A percentile compares a stretch with the other conserved stretches of the same genome.
phyloP scores from a whole-genome alignment of 192 early-diverging fungal genomes.

The Coemansia sp. region DNA sequence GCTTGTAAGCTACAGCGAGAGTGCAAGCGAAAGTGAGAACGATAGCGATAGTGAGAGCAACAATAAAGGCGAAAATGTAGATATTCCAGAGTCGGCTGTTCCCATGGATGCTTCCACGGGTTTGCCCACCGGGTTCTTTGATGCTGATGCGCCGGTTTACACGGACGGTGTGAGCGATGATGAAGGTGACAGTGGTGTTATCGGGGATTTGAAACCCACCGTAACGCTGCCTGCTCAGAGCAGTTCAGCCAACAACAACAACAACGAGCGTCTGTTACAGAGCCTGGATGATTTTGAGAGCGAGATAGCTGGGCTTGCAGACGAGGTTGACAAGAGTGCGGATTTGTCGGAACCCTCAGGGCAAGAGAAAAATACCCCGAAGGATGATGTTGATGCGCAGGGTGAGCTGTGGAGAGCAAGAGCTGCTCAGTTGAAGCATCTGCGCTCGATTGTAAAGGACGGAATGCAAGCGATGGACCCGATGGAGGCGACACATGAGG shows the following conservation, averaged over 20 bases:
- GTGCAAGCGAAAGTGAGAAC: constrained; percentile 4
- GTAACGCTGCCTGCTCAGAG: not conserved
- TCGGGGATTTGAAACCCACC: not conserved
- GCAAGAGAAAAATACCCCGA: not conserved
- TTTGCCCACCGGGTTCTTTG: constrained; percentile 19
- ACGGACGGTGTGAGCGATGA: not conserved
- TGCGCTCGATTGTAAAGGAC: constrained; percentile 24
- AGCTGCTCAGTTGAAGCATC: constrained; percentile 11
- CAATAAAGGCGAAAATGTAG: not conserved
- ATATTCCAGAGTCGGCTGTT: not conserved
- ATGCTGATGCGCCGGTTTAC: not conserved
- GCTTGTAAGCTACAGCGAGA: constrained; percentile 12
- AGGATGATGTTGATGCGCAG: constrained; percentile 2
- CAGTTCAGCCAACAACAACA: not conserved
- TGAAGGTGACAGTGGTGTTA: not conserved
- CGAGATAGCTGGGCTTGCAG: constrained; percentile 21
- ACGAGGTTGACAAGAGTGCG: not conserved
- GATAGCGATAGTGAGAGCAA: not conserved
- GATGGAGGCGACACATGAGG: not conserved
- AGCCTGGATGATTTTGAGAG: constrained; percentile 26
- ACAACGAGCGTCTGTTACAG: constrained; percentile 5
- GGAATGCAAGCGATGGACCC: constrained; percentile 19
- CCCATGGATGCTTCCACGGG: not conserved
- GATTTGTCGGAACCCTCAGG: not conserved
- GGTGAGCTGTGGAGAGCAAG: constrained; percentile 14